These are phyloP conservation scores for Trametes cubensis DNA, from an alignment of 768 basidiomycete genomes.

Conservation along the genomic window DNA sequence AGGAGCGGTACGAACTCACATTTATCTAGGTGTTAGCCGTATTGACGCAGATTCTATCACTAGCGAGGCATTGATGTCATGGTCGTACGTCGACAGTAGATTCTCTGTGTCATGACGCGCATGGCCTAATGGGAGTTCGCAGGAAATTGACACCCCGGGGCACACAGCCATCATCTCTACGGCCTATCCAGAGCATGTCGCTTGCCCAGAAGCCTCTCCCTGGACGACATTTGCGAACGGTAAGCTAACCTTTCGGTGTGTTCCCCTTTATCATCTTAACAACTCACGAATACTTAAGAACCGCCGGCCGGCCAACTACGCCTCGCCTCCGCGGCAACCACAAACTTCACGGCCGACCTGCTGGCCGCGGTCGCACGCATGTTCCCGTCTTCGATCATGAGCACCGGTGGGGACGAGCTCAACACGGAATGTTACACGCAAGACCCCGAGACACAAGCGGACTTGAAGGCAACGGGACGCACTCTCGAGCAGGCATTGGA, in stretches of 20 bases:
- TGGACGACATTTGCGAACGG: conserved; percentile 41
- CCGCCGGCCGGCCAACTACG: conserved; percentile 53
- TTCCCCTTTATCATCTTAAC: background rate
- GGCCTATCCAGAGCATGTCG: conserved; percentile 47
- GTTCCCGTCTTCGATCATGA: conserved; percentile 39
- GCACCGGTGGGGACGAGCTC: conserved; percentile 52
- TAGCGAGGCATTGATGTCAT: conserved; percentile 52
- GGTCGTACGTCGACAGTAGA: conserved; percentile 25
- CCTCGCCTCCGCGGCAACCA: conserved; percentile 37
- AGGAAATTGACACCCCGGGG: conserved; percentile 52
- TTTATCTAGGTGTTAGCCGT: background rate
- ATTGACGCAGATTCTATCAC: too few species aligned
- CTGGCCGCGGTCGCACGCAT: conserved; percentile 34
- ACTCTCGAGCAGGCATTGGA: conserved; percentile 45
- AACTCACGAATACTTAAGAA: conserved; percentile 28
- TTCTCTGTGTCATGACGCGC: background rate
- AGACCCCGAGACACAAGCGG: conserved; percentile 37
- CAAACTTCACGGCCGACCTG: conserved; percentile 38
- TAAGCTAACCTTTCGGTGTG: background rate
- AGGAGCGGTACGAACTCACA: conserved; percentile 37
- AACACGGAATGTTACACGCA: conserved; percentile 43
- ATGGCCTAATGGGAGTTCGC: background rate
- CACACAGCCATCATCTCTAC: conserved; percentile 45
- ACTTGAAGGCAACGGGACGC: conserved; percentile 35
- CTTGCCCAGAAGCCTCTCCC: conserved; percentile 39